Evolutionary conservation across 805 yeast species (phyloP).

Genomic region (Ogataea ramenticola): DNA sequence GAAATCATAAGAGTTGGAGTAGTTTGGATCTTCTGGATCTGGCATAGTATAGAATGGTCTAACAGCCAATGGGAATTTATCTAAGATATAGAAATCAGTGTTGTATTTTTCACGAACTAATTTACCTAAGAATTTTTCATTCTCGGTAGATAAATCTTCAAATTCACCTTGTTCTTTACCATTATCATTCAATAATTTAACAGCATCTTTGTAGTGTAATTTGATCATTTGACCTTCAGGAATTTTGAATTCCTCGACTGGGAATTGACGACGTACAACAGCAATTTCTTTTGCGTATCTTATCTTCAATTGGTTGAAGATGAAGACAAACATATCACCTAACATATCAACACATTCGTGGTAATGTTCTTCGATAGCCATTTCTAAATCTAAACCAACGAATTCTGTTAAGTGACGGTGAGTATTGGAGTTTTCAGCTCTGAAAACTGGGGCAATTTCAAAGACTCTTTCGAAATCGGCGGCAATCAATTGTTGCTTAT

Average conservation of each 20-base stretch:
- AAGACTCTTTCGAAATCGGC: slow-evolving; percentile 95
- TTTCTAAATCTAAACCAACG: slow-evolving; percentile 94
- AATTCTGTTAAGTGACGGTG: slow-evolving; percentile 99
- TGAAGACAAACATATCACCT: slow-evolving; percentile 68
- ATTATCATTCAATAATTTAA: slow-evolving; percentile 73
- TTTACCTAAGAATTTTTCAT: slow-evolving; percentile 89
- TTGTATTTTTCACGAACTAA: slow-evolving; percentile 89
- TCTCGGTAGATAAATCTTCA: slow-evolving; percentile 89
- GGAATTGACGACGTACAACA: slow-evolving; percentile 86
- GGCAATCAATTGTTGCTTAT: slow-evolving; percentile 96
- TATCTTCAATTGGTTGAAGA: slow-evolving; percentile 74
- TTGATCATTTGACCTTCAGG: slow-evolving; percentile 94
- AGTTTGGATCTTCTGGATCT: slow-evolving; percentile 82
- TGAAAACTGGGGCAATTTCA: slow-evolving; percentile 96
- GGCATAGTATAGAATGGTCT: slow-evolving; percentile 99
- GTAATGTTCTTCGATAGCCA: slow-evolving; percentile 97
- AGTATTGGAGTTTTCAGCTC: slow-evolving; percentile 98
- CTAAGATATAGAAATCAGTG: slow-evolving; percentile 96
- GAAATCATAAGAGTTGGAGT: slow-evolving; percentile 97
- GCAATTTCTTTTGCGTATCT: slow-evolving; percentile 83
- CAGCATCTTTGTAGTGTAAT: slow-evolving; percentile 85
- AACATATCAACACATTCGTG: slow-evolving; percentile 72
- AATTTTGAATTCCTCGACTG: slow-evolving; percentile 93
- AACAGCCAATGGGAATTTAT: slow-evolving; percentile 93
- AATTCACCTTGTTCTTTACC: slow-evolving; percentile 83